Conservation (phyloP, 1,139 yeast species). For the Kodamaea suecica region DNA sequence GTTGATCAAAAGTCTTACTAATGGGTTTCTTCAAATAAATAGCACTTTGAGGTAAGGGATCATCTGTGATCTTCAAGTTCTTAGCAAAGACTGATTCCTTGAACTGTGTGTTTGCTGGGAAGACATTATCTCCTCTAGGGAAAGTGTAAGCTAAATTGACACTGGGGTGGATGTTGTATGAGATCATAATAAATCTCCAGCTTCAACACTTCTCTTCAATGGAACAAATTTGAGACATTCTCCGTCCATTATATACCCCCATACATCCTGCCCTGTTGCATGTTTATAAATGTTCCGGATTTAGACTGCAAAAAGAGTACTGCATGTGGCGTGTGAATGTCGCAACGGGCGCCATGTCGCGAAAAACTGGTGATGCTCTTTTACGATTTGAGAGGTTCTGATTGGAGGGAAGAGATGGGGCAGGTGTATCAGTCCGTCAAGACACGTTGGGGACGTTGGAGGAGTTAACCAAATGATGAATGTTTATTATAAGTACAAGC, state of each 20-base stretch:
- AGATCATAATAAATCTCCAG: slow-evolving; percentile 1
- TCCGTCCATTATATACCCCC: slow-evolving; percentile 4
- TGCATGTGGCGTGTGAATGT: too few relatives aligned
- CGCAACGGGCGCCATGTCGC: too few relatives aligned
- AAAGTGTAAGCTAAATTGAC: slow-evolving; percentile 22
- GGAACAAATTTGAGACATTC: slow-evolving; percentile 3
- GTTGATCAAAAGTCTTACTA: slow-evolving; percentile 11
- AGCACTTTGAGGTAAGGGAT: slow-evolving; percentile 16
- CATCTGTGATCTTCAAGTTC: slow-evolving; percentile 24
- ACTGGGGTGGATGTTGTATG: slow-evolving; percentile 15
- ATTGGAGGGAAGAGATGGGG: background rate
- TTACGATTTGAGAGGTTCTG: slow-evolving; percentile 1
- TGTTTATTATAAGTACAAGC: background rate
- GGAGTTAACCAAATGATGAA: too few relatives aligned
- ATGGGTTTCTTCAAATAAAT: slow-evolving; percentile 13
- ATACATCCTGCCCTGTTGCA: too few relatives aligned
- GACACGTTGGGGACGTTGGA: too few relatives aligned
- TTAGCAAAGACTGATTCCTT: slow-evolving; percentile 22
- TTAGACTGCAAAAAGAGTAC: background rate
- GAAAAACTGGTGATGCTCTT: background rate
- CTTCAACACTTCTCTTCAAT: too few relatives aligned
- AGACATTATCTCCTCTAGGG: slow-evolving; percentile 14
- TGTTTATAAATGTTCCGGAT: slow-evolving; percentile 1
- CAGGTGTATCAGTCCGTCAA: too few relatives aligned
- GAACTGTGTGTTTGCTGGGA: slow-evolving; percentile 9